These are phyloP conservation scores for Earliella scabrosa DNA, from an alignment of 1,284 basidiomycete genomes.

Conservation along the genomic window DNA sequence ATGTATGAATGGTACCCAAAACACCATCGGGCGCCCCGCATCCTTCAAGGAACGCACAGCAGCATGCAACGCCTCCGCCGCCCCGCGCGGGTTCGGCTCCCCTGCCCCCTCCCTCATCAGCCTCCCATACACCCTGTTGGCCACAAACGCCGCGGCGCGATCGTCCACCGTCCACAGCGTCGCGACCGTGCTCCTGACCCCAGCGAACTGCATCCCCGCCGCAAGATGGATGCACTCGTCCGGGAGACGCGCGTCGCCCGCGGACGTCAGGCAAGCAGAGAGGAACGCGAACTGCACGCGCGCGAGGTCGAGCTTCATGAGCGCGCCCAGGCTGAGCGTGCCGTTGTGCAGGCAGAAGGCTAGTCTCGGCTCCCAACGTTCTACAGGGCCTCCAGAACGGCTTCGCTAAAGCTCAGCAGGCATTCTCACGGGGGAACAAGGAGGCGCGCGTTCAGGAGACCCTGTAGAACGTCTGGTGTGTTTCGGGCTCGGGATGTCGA, in stretches of 20 bases:
- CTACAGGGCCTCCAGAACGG: too few species aligned
- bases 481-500: too few species aligned
- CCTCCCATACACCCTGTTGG: conserved; percentile 16
- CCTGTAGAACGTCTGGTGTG: too few species aligned
- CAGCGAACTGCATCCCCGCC: conserved; percentile 29
- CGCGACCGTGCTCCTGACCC: conserved; percentile 27
- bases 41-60: conserved; percentile 6
- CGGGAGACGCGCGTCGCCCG: conserved; percentile 21
- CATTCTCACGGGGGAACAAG: too few species aligned
- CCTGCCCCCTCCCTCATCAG: conserved; percentile 11
- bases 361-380: too few species aligned
- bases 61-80: conserved; percentile 11
- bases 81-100: conserved; percentile 5
- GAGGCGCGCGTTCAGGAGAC: too few species aligned
- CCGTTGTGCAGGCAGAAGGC: conserved; percentile 20
- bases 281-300: conserved; percentile 29
- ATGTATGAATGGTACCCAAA: conserved; percentile 14
- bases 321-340: conserved; percentile 11
- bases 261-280: conserved; percentile 33
- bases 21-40: conserved; percentile 1
- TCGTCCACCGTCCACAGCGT: conserved; percentile 32
- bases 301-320: conserved; percentile 17
- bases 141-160: conserved; percentile 2
- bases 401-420: too few species aligned
- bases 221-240: conserved; percentile 31